Percentiles rank a stretch among this genome's conserved stretches.
Evolutionary conservation across 345 rosid genomes (phyloP).

Genomic region (Diplotaxis tenuifolia): DNA sequence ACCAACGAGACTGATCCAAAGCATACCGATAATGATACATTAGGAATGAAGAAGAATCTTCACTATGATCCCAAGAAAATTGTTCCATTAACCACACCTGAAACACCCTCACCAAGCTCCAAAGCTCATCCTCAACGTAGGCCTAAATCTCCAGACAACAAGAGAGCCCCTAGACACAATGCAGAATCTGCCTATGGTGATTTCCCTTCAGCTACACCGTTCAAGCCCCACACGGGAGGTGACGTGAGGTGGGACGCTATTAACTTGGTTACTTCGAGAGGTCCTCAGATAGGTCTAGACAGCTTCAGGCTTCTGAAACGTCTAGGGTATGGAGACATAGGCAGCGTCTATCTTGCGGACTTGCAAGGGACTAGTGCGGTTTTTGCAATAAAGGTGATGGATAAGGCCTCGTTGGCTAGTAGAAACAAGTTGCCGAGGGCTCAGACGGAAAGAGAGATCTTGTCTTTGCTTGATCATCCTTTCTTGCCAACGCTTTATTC

Average conservation of each 20-base stretch:
- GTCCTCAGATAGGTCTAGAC: constrained; percentile 56
- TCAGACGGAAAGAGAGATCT: constrained; percentile 65
- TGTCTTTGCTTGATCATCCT: constrained; percentile 67
- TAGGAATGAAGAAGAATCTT: constrained; percentile 3
- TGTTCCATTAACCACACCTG: constrained; percentile 33
- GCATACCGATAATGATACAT: constrained; percentile 29
- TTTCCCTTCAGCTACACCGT: constrained; percentile 43
- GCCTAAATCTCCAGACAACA: constrained; percentile 26
- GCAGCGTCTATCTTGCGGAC: constrained; percentile 72
- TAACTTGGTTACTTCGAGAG: constrained; percentile 45
- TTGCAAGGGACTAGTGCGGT: constrained; percentile 63
- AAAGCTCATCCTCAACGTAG: constrained; percentile 13
- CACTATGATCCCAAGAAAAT: constrained; percentile 37
- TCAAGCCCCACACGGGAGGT: constrained; percentile 89
- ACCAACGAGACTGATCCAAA: constrained; percentile 21
- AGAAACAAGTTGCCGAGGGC: constrained; percentile 78
- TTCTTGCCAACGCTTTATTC: constrained; percentile 70
- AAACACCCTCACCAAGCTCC: constrained; percentile 11
- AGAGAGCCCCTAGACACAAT: constrained; percentile 31
- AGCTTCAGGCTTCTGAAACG: constrained; percentile 81
- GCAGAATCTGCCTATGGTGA: constrained; percentile 41
- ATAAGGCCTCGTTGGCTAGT: constrained; percentile 79
- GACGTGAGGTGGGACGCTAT: constrained; percentile 87
- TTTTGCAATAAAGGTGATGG: constrained; percentile 89
- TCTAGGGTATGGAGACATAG: constrained; percentile 89